Evolutionary conservation across 106 monocot genomes (phyloP).

Genomic region (Acanthochlamys bracteata): DNA sequence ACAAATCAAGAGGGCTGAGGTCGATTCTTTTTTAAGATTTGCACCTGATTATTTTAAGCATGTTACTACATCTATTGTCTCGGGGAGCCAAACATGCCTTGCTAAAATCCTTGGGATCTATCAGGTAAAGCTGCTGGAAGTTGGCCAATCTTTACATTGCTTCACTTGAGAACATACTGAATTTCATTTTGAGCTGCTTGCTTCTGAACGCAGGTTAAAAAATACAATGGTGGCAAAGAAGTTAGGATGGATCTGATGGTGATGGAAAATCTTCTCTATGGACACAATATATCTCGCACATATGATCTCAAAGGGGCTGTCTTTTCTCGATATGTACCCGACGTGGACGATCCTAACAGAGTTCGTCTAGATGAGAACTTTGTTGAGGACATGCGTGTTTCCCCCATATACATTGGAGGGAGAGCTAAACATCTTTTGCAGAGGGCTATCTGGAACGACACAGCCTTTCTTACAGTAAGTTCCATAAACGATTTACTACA

Average conservation of each 20-base stretch:
- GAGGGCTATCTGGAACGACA: conserved; percentile 99
- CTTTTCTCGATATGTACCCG: conserved; percentile 54
- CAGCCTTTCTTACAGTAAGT: conserved; percentile 89
- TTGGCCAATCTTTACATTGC: neutral
- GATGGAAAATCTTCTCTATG: conserved; percentile 93
- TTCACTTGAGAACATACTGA: no score
- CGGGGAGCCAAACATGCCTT: conserved; percentile 89
- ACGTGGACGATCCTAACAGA: conserved; percentile 26
- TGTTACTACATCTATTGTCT: conserved; percentile 39
- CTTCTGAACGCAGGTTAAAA: conserved; percentile 42
- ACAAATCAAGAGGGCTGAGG: conserved; percentile 82
- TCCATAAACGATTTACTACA: neutral
- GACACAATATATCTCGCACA: conserved; percentile 51
- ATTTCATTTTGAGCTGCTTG: no score
- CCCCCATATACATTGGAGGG: conserved; percentile 72
- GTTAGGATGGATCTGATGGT: conserved; percentile 72
- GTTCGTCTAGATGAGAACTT: conserved; percentile 88
- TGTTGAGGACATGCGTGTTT: conserved; percentile 74
- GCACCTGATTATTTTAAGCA: conserved; percentile 84
- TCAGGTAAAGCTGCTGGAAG: conserved; percentile 40
- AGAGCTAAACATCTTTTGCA: conserved; percentile 70
- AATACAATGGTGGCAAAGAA: conserved; percentile 69
- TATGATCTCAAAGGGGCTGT: conserved; percentile 98
- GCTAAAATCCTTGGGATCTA: conserved; percentile 94
- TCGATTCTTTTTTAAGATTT: conserved; percentile 87